phyloP scores from a whole-genome alignment of 257 asterid species.

The Nyctanthes arbortristis region DNA sequence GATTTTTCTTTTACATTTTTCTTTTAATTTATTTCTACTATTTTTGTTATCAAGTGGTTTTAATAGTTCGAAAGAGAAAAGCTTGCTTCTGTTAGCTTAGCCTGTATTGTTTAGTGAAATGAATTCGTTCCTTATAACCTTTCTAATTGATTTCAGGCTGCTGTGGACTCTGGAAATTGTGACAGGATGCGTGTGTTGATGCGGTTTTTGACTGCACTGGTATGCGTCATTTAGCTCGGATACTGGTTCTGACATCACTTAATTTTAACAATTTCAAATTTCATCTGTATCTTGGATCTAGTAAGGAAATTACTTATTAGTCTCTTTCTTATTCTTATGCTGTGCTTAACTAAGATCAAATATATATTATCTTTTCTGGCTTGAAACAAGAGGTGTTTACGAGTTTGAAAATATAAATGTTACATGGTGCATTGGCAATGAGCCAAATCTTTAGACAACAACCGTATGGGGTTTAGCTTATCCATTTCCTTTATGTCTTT shows the following conservation, averaged over 20 bases:
- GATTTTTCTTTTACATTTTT: background rate
- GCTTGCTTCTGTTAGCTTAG: background rate
- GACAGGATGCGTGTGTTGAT: constrained; percentile 73
- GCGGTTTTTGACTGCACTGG: constrained; percentile 91
- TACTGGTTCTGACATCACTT: background rate
- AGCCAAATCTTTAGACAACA: constrained; percentile 6
- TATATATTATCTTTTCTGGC: background rate
- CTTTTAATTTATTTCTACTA: too few species aligned
- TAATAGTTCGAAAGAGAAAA: constrained; percentile 13
- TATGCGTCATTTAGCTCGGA: too few species aligned
- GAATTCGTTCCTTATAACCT: constrained; percentile 18
- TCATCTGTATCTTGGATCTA: constrained; percentile 1
- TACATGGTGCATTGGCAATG: background rate
- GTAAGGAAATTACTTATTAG: constrained; percentile 9
- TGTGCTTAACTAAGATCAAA: background rate
- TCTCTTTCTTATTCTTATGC: background rate
- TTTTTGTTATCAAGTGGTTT: background rate
- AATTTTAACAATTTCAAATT: background rate
- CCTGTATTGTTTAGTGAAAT: constrained; percentile 6
- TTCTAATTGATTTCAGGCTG: constrained; percentile 57
- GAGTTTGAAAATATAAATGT: too few species aligned
- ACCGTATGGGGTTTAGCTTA: background rate
- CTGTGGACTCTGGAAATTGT: constrained; percentile 70
- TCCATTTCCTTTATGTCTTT: constrained; percentile 4
- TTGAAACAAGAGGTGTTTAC: background rate